Evolutionary conservation across 2,329 filamentous ascomycete genomes (phyloP), one percentile per base, ranked within the genome.

Genomic region (Colletotrichum higginsianum): DNA sequence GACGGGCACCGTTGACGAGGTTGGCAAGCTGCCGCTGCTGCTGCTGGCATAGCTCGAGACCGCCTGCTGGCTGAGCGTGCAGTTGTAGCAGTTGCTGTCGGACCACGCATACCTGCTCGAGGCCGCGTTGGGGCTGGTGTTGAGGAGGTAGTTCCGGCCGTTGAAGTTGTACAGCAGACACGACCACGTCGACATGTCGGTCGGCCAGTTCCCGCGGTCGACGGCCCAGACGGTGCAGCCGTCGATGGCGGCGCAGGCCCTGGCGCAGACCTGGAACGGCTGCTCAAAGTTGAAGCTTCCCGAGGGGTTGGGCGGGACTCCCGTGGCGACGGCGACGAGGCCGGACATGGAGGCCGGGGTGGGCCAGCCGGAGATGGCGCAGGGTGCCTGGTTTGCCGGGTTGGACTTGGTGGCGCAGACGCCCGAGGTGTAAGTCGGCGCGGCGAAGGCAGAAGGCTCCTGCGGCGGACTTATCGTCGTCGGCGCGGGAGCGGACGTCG

Each of bases 341-440:
- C 62, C 53, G 9, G 64, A 66, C 46, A 44, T 42, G n/a, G 64
- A 66, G 3, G 64, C 60, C 15, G 64, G 64, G 16, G 55, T 66
- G 42, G 62, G 62, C 50, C 50, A 66, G 62, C 62, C 62, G 62
- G 62, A 66, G 16, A 66, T 47, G 50, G 62, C 52, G 52, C 62
- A 65, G 15, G 50, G 50, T 38, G 50, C 46, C 38, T 35, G 50
- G 23, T 52, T 40, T 18, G 47, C 62, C 23, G 50, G 50, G 50
- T 65, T 65, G 52, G 50, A 49, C 12, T 55, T 47, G 8, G 62
- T 38, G 26, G 21, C 13, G 61, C 61, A 63, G 6, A 35, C 52
- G 47, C 61, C 61, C 30, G 61, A 63, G 26, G 47, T 63, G 47
- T 52, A 63, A 15, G 61, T 49, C 26, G 30, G 38, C 15, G 47